Evolutionary conservation across 805 yeast species (phyloP).

Genomic region (Candida chauliodis): DNA sequence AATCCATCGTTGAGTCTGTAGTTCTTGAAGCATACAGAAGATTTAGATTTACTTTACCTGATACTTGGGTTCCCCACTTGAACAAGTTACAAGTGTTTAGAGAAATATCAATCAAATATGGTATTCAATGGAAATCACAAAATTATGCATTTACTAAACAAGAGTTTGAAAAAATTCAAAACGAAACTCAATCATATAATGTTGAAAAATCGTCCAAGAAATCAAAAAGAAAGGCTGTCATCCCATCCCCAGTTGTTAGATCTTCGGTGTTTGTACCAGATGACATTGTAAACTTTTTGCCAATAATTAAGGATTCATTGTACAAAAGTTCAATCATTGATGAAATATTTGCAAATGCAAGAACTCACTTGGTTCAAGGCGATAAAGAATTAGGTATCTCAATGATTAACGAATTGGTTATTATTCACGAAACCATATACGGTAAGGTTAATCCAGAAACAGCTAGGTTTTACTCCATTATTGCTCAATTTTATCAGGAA

Average conservation of each 20-base stretch:
- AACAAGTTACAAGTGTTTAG: constrained; percentile 52
- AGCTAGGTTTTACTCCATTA: constrained; percentile 60
- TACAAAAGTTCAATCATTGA: constrained; percentile 66
- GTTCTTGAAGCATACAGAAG: constrained; percentile 54
- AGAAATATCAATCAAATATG: constrained; percentile 71
- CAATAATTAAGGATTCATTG: constrained; percentile 69
- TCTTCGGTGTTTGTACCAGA: constrained; percentile 49
- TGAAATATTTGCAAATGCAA: constrained; percentile 70
- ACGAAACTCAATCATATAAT: constrained; percentile 14
- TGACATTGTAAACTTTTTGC: constrained; percentile 69
- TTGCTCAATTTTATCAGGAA: constrained; percentile 67
- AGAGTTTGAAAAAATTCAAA: constrained; percentile 27
- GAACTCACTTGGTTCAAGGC: constrained; percentile 30
- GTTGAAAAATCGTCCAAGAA: constrained; percentile 12
- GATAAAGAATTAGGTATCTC: constrained; percentile 55
- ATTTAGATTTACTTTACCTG: constrained; percentile 58
- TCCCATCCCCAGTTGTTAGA: constrained; percentile 13
- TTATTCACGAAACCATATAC: constrained; percentile 76
- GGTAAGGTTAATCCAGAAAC: constrained; percentile 79
- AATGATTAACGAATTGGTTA: constrained; percentile 64
- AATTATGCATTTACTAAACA: constrained; percentile 48
- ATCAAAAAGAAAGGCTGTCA: constrained; percentile 21
- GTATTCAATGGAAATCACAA: constrained; percentile 76
- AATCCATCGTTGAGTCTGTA: constrained; percentile 42
- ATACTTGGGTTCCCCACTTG: constrained; percentile 42